Base-by-base conservation (phyloP, 1,139 yeast species). In the Yamadazyma siamensis region DNA sequence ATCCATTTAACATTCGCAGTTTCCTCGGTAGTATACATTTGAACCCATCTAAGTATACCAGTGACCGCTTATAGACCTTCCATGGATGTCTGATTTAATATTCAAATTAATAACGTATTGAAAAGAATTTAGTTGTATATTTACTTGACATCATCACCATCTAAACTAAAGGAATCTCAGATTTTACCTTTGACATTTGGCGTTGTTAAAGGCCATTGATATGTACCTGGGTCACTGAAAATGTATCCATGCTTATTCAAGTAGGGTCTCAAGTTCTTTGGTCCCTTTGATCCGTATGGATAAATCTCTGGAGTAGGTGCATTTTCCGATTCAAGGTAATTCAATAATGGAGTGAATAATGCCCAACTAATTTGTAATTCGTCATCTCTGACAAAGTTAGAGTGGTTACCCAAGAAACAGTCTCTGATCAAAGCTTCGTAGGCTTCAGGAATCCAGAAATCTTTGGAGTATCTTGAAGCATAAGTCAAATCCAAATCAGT, bases 311-410 rank as follows among this genome's bases (percentile, higher is more conserved):
- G 86, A 8, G 51, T 46, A 41, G 89, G 85, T 36, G 76, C 83
- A 23, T 77, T 59, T 26, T 75, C 68, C 26, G 80, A 70, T 61
- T 91, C 97, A 43, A 91, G 70, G 57, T 75, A 72, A 40, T 89
- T 65, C 55, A 94, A 73, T 44, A 94, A 68, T 13, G 98, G 98
- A 12, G 97, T 89, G 67, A 91, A 89, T 39, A 91, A 66, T 49
- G 75, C 72, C 99, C 99, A 91, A 38, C 94, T 81, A 38, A 82
- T 79, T 38, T 89, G 96, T 55, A 94, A 76, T 65, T 91, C 99
- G 57, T 91, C 99, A 56, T 89, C 97, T 65, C 98, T 83, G 22
- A 91, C 98, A 57, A 94, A 91, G 66, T 89, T 89, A 38, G 97
- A 83, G 64, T 91, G 98, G 61, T 89, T 95, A 36, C 95, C 98